Evolutionary conservation across 371 early-diverging fungal species (phyloP).

Genomic region (Mortierella sp.): DNA sequence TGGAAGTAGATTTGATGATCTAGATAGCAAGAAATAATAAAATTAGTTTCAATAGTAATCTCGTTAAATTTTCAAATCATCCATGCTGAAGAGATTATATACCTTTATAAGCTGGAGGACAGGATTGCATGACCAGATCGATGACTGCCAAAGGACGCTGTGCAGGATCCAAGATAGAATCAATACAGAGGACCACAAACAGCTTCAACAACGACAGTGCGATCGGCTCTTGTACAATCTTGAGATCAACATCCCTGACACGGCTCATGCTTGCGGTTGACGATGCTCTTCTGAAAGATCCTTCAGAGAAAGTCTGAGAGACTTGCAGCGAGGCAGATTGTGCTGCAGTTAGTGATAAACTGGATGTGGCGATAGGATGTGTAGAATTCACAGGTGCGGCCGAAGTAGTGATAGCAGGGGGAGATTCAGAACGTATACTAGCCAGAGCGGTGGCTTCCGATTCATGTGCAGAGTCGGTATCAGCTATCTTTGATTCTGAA

Average conservation of each 20-base stretch:
- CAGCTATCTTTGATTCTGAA: constrained; percentile 21
- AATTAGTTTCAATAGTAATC: constrained; percentile 2
- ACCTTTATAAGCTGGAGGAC: constrained; percentile 60
- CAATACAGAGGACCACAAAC: constrained; percentile 66
- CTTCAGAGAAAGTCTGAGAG: constrained; percentile 46
- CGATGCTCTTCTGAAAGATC: constrained; percentile 41
- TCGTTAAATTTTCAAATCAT: too few species aligned
- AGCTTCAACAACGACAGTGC: constrained; percentile 62
- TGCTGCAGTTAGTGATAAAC: constrained; percentile 18
- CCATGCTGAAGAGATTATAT: background rate
- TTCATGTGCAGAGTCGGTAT: constrained; percentile 21
- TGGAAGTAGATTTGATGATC: constrained; percentile 63
- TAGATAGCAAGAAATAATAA: constrained; percentile 6
- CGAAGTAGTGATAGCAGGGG: constrained; percentile 8
- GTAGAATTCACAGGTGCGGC: background rate
- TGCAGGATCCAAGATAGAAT: constrained; percentile 66
- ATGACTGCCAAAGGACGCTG: constrained; percentile 61
- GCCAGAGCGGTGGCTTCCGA: constrained; percentile 15
- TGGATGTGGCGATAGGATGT: constrained; percentile 17
- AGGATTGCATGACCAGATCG: constrained; percentile 59
- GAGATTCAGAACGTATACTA: constrained; percentile 29
- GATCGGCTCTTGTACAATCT: constrained; percentile 57
- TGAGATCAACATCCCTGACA: constrained; percentile 50
- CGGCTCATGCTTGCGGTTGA: constrained; percentile 41
- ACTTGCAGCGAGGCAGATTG: constrained; percentile 32